Conservation (phyloP, 2,329 filamentous ascomycete genomes). For the Xylariaceae sp. region DNA sequence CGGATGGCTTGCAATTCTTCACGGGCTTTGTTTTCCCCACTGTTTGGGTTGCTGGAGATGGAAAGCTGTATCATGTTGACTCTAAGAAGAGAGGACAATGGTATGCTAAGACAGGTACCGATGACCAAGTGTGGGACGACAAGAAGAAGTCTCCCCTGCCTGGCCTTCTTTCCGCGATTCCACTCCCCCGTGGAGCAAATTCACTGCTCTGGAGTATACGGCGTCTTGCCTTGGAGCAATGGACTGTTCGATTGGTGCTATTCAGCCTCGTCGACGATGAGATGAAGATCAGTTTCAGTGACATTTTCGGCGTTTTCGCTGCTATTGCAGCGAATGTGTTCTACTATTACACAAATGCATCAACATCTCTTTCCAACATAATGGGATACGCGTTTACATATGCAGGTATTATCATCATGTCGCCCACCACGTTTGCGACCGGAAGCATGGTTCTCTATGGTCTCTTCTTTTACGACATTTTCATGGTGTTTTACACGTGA, state of each 20-base stretch:
- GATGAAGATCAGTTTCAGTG: conserved; percentile 50
- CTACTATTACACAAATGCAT: conserved; percentile 66
- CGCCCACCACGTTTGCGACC: conserved; percentile 80
- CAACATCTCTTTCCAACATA: conserved; percentile 66
- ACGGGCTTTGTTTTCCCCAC: conserved; percentile 68
- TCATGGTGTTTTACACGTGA: conserved; percentile 81
- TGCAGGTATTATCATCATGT: conserved; percentile 73
- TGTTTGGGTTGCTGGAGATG: conserved; percentile 52
- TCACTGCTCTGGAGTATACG: conserved; percentile 47
- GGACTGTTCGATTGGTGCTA: conserved; percentile 46
- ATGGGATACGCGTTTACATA: conserved; percentile 87
- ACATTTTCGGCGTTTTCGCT: conserved; percentile 50
- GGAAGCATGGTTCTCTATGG: conserved; percentile 71
- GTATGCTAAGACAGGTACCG: conserved; percentile 27
- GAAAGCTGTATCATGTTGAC: conserved; percentile 43
- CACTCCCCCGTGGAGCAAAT: conserved; percentile 25
- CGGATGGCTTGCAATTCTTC: conserved; percentile 62
- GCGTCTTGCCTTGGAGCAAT: conserved; percentile 45
- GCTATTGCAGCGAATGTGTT: conserved; percentile 50
- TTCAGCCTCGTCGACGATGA: conserved; percentile 47
- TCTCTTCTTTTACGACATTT: conserved; percentile 91
- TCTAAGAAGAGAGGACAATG: conserved; percentile 37
- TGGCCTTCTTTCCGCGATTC: conserved; percentile 34
- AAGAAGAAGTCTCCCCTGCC: conserved; percentile 37
- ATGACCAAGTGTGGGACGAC: conserved; percentile 27